Conservation (phyloP, 352 stramenopile species). For the Phytopythium helicoides region DNA sequence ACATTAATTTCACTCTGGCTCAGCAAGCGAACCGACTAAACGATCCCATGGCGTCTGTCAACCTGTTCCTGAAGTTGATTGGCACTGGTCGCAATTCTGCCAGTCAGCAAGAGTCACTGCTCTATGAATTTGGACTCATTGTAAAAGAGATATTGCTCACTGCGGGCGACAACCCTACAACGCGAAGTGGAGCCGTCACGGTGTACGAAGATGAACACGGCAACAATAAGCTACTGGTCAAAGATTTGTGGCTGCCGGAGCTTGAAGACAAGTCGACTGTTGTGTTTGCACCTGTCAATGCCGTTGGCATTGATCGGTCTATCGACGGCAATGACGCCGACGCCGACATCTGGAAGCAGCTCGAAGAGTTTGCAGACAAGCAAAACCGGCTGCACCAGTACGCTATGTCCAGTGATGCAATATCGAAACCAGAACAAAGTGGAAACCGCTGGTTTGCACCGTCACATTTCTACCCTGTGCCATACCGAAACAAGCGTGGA, state of each 20-base stretch:
- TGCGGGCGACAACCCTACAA: constrained; percentile 17
- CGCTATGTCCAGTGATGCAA: constrained; percentile 17
- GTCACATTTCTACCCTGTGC: constrained; percentile 43
- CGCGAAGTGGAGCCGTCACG: constrained; percentile 18
- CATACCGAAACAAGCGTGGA: constrained; percentile 55
- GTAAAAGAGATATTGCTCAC: constrained; percentile 75
- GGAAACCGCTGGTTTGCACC: constrained; percentile 50
- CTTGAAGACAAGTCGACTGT: constrained; percentile 81
- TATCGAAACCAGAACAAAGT: background rate
- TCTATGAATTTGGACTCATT: constrained; percentile 83
- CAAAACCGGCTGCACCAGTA: constrained; percentile 68
- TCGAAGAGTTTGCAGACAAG: constrained; percentile 53
- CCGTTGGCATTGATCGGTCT: constrained; percentile 58
- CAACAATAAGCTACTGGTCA: constrained; percentile 61
- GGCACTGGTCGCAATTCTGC: constrained; percentile 77
- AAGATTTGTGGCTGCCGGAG: constrained; percentile 75
- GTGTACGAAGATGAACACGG: constrained; percentile 30
- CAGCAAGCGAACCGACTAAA: constrained; percentile 76
- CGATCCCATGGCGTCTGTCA: constrained; percentile 80
- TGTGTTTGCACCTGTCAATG: constrained; percentile 78
- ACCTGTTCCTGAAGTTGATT: constrained; percentile 84
- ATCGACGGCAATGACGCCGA: constrained; percentile 67
- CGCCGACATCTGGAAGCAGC: constrained; percentile 55
- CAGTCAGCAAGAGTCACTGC: constrained; percentile 76
- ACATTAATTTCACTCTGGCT: constrained; percentile 87